Percentiles rank a stretch among this genome's conserved stretches.
Conservation (phyloP, 108 stramenopile species). For the Cylindrotheca closterium region DNA sequence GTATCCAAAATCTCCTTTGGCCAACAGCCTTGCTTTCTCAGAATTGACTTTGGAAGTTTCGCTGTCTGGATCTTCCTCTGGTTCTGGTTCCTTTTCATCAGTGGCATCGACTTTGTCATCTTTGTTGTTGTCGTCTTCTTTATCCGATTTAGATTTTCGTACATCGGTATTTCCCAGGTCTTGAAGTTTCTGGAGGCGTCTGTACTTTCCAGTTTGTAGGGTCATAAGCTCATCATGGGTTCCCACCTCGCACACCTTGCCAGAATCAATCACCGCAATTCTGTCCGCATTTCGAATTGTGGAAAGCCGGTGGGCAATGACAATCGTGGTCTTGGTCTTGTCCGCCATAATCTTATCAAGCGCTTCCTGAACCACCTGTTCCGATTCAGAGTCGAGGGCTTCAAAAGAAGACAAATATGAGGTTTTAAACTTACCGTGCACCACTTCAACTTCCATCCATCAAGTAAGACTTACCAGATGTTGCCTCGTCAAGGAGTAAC, state of each 20-base stretch:
- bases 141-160: neutral
- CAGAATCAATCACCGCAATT: slow-evolving; percentile 80
- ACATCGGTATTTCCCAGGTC: slow-evolving; percentile 17
- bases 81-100: neutral
- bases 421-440: neutral
- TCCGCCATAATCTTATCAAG: slow-evolving; percentile 65
- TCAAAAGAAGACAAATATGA: neutral
- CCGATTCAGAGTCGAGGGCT: slow-evolving; percentile 72
- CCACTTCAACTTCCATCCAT: neutral
- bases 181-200: slow-evolving; percentile 51
- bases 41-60: slow-evolving; percentile 14
- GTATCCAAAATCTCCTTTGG: slow-evolving; percentile 30
- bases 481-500: slow-evolving; percentile 64
- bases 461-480: slow-evolving; percentile 13
- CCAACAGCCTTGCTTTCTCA: slow-evolving; percentile 36
- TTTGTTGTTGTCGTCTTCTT: slow-evolving; percentile 1
- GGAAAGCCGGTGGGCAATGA: slow-evolving; percentile 78
- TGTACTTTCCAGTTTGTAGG: slow-evolving; percentile 38
- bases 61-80: slow-evolving; percentile 1
- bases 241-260: slow-evolving; percentile 69
- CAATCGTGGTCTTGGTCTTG: slow-evolving; percentile 50
- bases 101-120: slow-evolving; percentile 10
- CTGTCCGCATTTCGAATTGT: slow-evolving; percentile 84
- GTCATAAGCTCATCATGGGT: slow-evolving; percentile 80
- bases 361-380: slow-evolving; percentile 77